These are phyloP conservation scores for Phytomonas serpens DNA, from an alignment of 208 protist genomes.

Conservation along the genomic window DNA sequence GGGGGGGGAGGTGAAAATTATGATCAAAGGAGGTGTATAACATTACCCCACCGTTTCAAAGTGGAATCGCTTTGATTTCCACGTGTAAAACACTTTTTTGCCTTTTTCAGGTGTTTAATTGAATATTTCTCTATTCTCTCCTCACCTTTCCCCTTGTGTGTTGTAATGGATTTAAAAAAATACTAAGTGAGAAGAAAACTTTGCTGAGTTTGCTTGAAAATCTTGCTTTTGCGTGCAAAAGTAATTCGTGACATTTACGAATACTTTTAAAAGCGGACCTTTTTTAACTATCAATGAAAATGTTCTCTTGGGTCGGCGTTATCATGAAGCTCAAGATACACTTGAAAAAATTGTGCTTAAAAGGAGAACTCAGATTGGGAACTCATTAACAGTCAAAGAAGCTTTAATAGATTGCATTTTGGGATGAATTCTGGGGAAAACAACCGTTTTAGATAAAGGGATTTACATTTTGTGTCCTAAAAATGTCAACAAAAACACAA, in stretches of 20 bases:
- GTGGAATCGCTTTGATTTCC: neutral
- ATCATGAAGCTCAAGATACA: neutral
- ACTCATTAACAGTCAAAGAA: neutral
- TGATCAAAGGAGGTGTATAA: neutral
- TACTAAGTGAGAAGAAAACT: neutral
- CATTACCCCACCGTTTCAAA: neutral
- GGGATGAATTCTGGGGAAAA: neutral
- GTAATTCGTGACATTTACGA: neutral
- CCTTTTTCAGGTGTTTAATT: neutral
- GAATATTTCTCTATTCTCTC: neutral
- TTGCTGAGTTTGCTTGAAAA: neutral
- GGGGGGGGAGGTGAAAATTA: neutral
- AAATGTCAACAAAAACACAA: neutral
- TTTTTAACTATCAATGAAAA: neutral
- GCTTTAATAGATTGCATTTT: neutral
- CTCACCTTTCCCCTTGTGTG: neutral
- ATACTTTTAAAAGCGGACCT: neutral
- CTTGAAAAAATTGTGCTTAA: neutral
- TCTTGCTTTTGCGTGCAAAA: neutral
- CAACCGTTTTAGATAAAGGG: neutral
- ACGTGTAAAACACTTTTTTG: neutral
- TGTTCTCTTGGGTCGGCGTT: neutral
- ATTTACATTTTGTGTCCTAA: neutral
- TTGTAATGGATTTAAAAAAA: neutral
- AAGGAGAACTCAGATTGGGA: neutral